Base-by-base conservation (phyloP, 805 yeast genomes). In the Scheffersomyces coipomensis region DNA sequence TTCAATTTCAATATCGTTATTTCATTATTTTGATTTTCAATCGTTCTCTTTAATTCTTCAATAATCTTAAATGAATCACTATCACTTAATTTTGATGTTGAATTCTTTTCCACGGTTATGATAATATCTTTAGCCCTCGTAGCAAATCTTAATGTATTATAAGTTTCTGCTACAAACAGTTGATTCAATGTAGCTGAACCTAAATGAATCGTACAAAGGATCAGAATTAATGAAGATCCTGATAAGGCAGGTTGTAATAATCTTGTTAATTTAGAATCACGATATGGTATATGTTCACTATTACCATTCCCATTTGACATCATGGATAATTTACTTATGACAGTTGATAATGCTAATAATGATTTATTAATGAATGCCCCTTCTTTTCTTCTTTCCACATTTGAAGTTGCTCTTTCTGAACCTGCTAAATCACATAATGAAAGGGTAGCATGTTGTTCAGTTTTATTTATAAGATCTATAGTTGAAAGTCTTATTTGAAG, bases 401-500 rank as follows among this genome's bases (percentile, higher is more conserved):
- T 82, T 9, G 78, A 64, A 0, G 86, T 71, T 0, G 95, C 96
- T 37, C 85, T 76, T 62, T 91, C 99, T n/a, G 96, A 85, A 21
- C 99, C 99, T 0, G 99, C 99, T 53, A 91, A 74, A 64, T 91
- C 99, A 67, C 98, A 91, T 40, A 91, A 71, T 24, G 91, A 87
- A 23, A 91, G 75, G 0, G 88, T 81, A 25, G 89, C 75, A 27
- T 68, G 61, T 12, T 62, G 64, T 38, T 69, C 74, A 0, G 56
- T 47, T 4, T 71, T 73, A 10, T 68, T 60, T 0, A 53, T 46
- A 10, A 65, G 39, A 56, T 75, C 76, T 2, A 71, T 66, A 4
- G 68, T 58, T 2, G 67, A 66, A 13, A 91, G 56, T 42, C 80
- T 69, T 16, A 93, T 72, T 56, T 86, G 81, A 6, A 91, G 79